phyloP scores from a whole-genome alignment of 2,329 filamentous ascomycete genomes.

The Onygenales sp. region DNA sequence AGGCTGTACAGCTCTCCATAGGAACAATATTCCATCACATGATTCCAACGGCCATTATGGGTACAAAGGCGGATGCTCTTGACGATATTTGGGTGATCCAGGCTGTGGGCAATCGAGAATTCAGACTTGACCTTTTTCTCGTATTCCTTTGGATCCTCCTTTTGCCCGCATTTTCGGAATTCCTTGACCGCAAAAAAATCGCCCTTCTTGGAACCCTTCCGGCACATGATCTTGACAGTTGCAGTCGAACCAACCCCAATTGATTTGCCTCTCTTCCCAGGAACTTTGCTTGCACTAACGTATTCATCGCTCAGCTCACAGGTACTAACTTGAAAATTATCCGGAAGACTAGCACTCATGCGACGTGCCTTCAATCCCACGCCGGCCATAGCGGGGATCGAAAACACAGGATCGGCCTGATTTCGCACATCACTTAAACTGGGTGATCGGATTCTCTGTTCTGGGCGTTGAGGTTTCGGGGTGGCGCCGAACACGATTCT shows the following conservation, averaged over 20 bases:
- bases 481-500: constrained; percentile 18
- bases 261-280: constrained; percentile 63
- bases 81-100: constrained; percentile 81
- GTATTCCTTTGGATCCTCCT: constrained; percentile 65
- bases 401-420: constrained; percentile 19
- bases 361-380: constrained; percentile 71
- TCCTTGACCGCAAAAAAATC: constrained; percentile 81
- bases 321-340: constrained; percentile 64
- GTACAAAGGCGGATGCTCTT: constrained; percentile 68
- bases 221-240: constrained; percentile 69
- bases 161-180: constrained; percentile 62
- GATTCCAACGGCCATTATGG: constrained; percentile 68
- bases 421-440: constrained; percentile 16
- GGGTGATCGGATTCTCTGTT: constrained; percentile 17
- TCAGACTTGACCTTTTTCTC: constrained; percentile 86
- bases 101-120: constrained; percentile 75
- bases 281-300: constrained; percentile 59
- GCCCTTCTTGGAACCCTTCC: constrained; percentile 50
- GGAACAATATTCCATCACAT: constrained; percentile 87
- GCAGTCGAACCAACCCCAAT: constrained; percentile 76
- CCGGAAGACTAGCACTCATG: constrained; percentile 62
- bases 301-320: constrained; percentile 62
- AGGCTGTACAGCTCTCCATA: constrained; percentile 72
- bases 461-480: constrained; percentile 12
- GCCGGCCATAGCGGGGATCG: constrained; percentile 57